A percentile compares a stretch with the other conserved stretches of the same genome.
phyloP scores from a whole-genome alignment of 805 yeast species.

The Vanderwaltozyma tropicalis region DNA sequence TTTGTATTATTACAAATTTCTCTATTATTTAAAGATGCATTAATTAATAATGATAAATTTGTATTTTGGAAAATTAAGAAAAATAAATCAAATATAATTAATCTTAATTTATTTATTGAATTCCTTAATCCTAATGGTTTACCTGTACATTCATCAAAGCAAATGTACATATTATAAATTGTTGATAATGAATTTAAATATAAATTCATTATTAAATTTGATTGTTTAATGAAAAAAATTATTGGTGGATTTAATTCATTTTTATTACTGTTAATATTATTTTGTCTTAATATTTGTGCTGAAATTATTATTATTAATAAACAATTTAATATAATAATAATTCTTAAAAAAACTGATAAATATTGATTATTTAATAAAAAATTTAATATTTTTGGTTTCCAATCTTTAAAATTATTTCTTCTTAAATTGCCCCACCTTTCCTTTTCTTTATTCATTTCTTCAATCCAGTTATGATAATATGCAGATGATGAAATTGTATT shows the following conservation, averaged over 20 bases:
- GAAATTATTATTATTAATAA: neutral
- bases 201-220: neutral
- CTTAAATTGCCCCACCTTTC: conserved; percentile 24
- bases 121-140: conserved; percentile 85
- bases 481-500: neutral
- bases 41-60: conserved; percentile 58
- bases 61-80: conserved; percentile 86
- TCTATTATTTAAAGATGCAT: neutral
- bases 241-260: neutral
- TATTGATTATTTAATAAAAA: conserved; percentile 66
- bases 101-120: conserved; percentile 71
- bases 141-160: conserved; percentile 79
- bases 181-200: conserved; percentile 1
- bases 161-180: conserved; percentile 32
- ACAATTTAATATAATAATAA: conserved; percentile 12
- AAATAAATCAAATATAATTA: conserved; percentile 70
- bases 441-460: conserved; percentile 20
- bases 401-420: conserved; percentile 48
- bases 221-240: neutral
- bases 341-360: conserved; percentile 68
- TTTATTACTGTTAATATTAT: neutral
- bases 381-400: conserved; percentile 51
- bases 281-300: neutral
- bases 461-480: conserved; percentile 8
- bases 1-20: neutral